These are phyloP conservation scores for Tetrahymena thermophila DNA, from an alignment of 73 alveolate species.

Conservation along the genomic window DNA sequence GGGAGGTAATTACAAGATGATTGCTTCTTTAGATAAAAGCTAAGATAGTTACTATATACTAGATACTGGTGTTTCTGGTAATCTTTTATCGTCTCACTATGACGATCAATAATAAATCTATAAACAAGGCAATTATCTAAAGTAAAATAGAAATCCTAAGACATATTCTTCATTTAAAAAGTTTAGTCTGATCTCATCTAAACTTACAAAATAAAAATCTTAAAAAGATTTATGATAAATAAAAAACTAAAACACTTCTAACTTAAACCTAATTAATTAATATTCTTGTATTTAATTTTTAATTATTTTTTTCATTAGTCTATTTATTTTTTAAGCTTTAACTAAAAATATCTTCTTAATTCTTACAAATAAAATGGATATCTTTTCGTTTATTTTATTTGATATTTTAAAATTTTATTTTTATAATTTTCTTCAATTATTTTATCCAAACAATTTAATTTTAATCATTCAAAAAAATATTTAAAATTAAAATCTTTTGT, in stretches of 20 bases:
- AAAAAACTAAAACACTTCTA: background rate
- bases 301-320: too few relatives aligned
- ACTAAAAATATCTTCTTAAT: too few relatives aligned
- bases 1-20: slow-evolving; percentile 20
- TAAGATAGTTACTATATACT: slow-evolving; percentile 12
- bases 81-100: background rate
- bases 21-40: slow-evolving; percentile 20
- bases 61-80: slow-evolving; percentile 24
- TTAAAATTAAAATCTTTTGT: too few relatives aligned
- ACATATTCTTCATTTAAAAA: background rate
- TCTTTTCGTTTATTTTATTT: too few relatives aligned
- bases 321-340: too few relatives aligned
- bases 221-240: background rate
- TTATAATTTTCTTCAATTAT: too few relatives aligned
- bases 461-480: too few relatives aligned
- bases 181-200: background rate
- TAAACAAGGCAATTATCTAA: background rate
- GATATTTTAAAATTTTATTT: too few relatives aligned
- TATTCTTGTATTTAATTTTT: too few relatives aligned
- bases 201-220: background rate
- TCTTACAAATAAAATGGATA: too few relatives aligned
- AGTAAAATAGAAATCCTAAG: background rate
- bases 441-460: too few relatives aligned
- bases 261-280: background rate
- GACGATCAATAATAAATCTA: background rate